phyloP scores from a whole-genome alignment of 2,329 filamentous ascomycete genomes.

The Coniochaeta hoffmannii region DNA sequence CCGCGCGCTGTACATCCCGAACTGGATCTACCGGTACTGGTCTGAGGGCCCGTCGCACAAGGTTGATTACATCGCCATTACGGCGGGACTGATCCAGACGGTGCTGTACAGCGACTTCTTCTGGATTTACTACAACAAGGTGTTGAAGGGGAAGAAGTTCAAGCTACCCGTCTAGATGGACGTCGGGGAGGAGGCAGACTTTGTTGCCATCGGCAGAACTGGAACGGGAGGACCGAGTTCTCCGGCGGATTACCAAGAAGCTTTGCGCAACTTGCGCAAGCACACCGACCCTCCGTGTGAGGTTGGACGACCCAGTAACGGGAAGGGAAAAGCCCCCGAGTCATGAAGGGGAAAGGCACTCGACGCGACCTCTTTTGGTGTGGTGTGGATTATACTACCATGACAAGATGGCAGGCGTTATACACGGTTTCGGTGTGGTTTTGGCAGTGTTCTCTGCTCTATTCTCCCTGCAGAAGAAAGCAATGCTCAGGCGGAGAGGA shows the following conservation, averaged over 20 bases:
- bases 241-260: too few relatives aligned
- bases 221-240: background rate
- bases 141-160: slow-evolving; percentile 82
- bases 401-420: background rate
- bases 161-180: slow-evolving; percentile 64
- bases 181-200: background rate
- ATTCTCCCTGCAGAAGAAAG: background rate
- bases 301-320: background rate
- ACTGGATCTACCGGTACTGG: slow-evolving; percentile 92
- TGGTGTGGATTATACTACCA: background rate
- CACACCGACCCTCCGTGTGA: too few relatives aligned
- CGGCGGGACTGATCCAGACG: slow-evolving; percentile 89
- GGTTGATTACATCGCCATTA: slow-evolving; percentile 76
- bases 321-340: background rate
- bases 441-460: background rate
- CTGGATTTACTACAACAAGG: slow-evolving; percentile 99
- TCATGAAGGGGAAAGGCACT: background rate
- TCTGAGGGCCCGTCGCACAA: slow-evolving; percentile 59
- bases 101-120: slow-evolving; percentile 98
- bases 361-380: background rate
- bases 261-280: too few relatives aligned
- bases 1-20: slow-evolving; percentile 92
- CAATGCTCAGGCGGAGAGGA: background rate
- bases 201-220: background rate
- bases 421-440: background rate